Conservation (phyloP, 805 yeast genomes). For the Barnettozyma pratensis region DNA sequence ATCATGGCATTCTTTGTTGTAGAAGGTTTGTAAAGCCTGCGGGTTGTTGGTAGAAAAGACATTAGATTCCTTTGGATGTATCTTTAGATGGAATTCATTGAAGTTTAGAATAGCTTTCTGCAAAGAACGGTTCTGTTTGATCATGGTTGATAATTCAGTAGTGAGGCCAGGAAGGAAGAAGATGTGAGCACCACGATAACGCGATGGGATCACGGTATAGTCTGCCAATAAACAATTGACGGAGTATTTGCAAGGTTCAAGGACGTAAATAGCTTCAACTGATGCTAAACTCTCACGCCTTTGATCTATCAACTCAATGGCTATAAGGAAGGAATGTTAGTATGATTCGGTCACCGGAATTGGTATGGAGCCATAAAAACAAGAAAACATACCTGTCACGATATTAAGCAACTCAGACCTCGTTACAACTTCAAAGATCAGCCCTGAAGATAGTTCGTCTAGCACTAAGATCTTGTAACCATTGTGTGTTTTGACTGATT, state of each 20-base stretch:
- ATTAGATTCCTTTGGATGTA: conserved; percentile 64
- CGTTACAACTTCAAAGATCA: conserved; percentile 43
- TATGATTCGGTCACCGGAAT: neutral
- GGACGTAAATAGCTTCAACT: conserved; percentile 74
- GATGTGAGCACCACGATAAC: conserved; percentile 72
- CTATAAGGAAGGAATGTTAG: conserved; percentile 16
- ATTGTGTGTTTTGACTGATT: conserved; percentile 37
- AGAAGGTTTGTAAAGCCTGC: conserved; percentile 66
- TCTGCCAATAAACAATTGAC: conserved; percentile 78
- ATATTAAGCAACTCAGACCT: conserved; percentile 44
- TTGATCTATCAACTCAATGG: conserved; percentile 60
- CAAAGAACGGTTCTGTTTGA: conserved; percentile 27
- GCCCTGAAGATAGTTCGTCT: conserved; percentile 48
- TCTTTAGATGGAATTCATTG: conserved; percentile 40
- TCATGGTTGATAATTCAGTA: conserved; percentile 23
- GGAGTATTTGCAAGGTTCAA: conserved; percentile 64
- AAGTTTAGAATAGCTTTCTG: conserved; percentile 28
- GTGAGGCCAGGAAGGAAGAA: conserved; percentile 62
- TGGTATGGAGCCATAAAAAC: neutral
- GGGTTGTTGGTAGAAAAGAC: conserved; percentile 64
- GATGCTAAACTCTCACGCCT: conserved; percentile 55
- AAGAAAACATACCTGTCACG: conserved; percentile 34
- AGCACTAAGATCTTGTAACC: conserved; percentile 48
- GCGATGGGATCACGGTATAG: conserved; percentile 53
- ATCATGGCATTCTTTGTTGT: conserved; percentile 57